Evolutionary conservation across 805 yeast species (phyloP), one percentile per base, ranked within the genome.

Genomic region (Cyberlindnera maclurae): DNA sequence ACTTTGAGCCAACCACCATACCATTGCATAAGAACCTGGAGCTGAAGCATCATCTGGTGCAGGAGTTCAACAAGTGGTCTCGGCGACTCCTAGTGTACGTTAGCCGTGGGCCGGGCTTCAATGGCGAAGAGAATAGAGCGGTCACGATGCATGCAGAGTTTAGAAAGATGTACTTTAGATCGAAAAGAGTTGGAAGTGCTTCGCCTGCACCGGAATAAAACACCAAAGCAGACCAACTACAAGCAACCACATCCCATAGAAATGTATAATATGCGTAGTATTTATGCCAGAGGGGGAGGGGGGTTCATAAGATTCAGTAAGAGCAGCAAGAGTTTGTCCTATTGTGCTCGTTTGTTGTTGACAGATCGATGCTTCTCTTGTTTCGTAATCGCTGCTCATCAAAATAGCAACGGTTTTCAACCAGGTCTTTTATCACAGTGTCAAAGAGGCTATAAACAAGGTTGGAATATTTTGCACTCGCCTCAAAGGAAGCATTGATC

Each of bases 51-150:
- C 77, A 79, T 43, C 69, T 94, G 44, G 90, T 82, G 29, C 98
- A 93, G 58, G 85, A 78, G 46, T 93, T 93, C 62, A 79, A 84
- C 60, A 86, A 82, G 58, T 93, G 98, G 98, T 82, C 96, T 15
- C 70, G 98, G 57, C 68, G 96, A 50, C 65, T 90, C 36, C 59
- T 90, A 41, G 90, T 84, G 5, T 90, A 90, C 55, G 79, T 79
- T 36, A 81, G 86, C 54, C 64, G 84, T 38, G 77, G 77, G 1
- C 77, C 65, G 16, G 53, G 46, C 6, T 77, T 70, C 54, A 61
- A 71, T 34, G 85, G 86, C 2, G 55, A 60, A 28, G 66, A 70
- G 29, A 66, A 66, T 44, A 54, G 53, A 42, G 54, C 53, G 15
- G 50, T 55, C 3, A 52, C 55, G 5, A 47, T 52, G 7, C 36